Base-by-base conservation (phyloP, 495 filamentous ascomycete species). In the Penicillium bovifimosum region DNA sequence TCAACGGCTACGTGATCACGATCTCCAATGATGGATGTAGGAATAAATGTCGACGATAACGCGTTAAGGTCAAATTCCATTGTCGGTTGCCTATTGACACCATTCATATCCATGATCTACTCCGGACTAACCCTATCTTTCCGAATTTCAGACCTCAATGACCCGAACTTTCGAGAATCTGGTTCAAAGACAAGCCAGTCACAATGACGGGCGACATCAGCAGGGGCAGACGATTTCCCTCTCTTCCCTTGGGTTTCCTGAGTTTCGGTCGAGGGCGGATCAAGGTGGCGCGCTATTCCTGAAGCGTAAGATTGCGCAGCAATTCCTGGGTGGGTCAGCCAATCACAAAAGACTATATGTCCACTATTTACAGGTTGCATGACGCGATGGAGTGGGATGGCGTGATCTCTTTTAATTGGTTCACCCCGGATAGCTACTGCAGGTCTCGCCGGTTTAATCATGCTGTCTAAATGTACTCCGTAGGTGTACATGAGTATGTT, bases 301-400 rank as follows among this genome's bases (percentile, higher is more conserved):
- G 6, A 65, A 61, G 44, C 52, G 61, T 55, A 38, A 38, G 41
- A 52, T 52, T 61, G 64, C 57, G 59, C 68, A 65, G 63, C 45
- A 55, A 65, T 58, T 58, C 45, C 55, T 58, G 55, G 63, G 44
- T 35, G 20, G 29, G 53, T 27, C 17, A 9, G 13, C 68, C 65
- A 70, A 71, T 69, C 50, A 70, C 29, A 11, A 33, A n/a, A 28
- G 18, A 28, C 33, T 43, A 38, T 56, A 47, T 28, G 42, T 51
- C 61, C 62, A 69, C 68, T 70, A 71, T 67, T 63, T 61, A 50
- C 61, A 62, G 55, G 43, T 27, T 68, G 65, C 68, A 70, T 73
- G 67, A 73, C 67, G 70, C 65, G 62, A 71, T 65, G 55, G 32
- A 60, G 50, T 47, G 40, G 47, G 55, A 62, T 65, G 64, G 67